phyloP scores from a whole-genome alignment of 1,284 basidiomycete genomes.

The Naganishia albida region DNA sequence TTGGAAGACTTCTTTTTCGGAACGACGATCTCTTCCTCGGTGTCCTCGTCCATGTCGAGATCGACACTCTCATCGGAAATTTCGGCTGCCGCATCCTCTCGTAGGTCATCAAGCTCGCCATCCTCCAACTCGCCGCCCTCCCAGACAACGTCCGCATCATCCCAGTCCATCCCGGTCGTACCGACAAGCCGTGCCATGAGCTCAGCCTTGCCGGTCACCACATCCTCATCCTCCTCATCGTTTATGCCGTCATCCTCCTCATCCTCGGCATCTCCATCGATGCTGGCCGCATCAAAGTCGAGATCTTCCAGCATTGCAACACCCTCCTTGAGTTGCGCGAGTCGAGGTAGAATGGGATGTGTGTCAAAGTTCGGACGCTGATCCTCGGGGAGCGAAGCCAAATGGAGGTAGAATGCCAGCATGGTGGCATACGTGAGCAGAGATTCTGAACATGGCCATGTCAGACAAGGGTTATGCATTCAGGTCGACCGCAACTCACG shows the following conservation, averaged over 20 bases:
- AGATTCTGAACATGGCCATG: slow-evolving; percentile 62
- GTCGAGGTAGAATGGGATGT: slow-evolving; percentile 77
- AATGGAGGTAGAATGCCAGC: slow-evolving; percentile 88
- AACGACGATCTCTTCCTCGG: slow-evolving; percentile 38
- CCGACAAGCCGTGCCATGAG: slow-evolving; percentile 33
- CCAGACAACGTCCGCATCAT: slow-evolving; percentile 46
- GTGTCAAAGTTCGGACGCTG: slow-evolving; percentile 65
- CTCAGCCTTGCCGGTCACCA: slow-evolving; percentile 37
- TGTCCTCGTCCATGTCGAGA: slow-evolving; percentile 26
- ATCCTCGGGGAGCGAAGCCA: slow-evolving; percentile 69
- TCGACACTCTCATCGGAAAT: slow-evolving; percentile 34
- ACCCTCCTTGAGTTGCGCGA: slow-evolving; percentile 82
- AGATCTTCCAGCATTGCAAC: slow-evolving; percentile 79
- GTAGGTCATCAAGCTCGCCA: slow-evolving; percentile 46
- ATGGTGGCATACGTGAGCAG: slow-evolving; percentile 86
- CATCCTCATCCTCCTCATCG: slow-evolving; percentile 41
- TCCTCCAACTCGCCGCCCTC: slow-evolving; percentile 46
- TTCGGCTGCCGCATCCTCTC: slow-evolving; percentile 41
- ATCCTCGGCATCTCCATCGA: slow-evolving; percentile 56
- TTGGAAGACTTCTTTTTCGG: slow-evolving; percentile 41
- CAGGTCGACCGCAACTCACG: slow-evolving; percentile 41
- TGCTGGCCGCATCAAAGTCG: slow-evolving; percentile 61
- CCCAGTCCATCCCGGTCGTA: slow-evolving; percentile 37
- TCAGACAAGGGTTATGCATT: background rate
- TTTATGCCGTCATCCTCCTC: slow-evolving; percentile 42